Percentiles rank a stretch among this genome's conserved stretches.
Evolutionary conservation across 768 basidiomycete genomes (phyloP).

Genomic region (Mycena metata): DNA sequence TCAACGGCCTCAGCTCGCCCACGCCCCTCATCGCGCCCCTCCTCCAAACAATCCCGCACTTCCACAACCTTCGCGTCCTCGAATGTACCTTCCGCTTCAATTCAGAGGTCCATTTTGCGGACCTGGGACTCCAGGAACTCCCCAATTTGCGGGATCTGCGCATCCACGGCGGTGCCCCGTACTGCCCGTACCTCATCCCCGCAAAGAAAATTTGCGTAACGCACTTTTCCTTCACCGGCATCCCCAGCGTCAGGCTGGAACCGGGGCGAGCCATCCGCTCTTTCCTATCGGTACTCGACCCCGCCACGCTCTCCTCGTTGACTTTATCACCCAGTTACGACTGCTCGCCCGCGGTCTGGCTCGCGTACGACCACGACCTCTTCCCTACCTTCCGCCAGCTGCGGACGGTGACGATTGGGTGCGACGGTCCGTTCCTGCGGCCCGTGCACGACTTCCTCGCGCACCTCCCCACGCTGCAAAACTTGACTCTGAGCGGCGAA

Average conservation of each 20-base stretch:
- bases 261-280: constrained; percentile 1
- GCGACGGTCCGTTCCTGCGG: constrained; percentile 30
- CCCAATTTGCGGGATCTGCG: constrained; percentile 19
- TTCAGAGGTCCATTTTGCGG: constrained; percentile 20
- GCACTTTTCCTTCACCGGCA: constrained; percentile 26
- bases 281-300: constrained; percentile 28
- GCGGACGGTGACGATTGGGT: constrained; percentile 16
- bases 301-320: neutral
- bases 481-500: constrained; percentile 7
- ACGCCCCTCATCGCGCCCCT: constrained; percentile 15
- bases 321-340: constrained; percentile 24
- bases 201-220: constrained; percentile 15
- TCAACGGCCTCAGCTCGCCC: neutral
- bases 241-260: constrained; percentile 13
- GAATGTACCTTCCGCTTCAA: constrained; percentile 18
- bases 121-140: constrained; percentile 21
- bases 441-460: constrained; percentile 22
- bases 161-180: constrained; percentile 11
- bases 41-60: constrained; percentile 10
- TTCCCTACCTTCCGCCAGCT: constrained; percentile 14
- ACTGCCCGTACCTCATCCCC: neutral
- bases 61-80: constrained; percentile 19
- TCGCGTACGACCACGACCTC: constrained; percentile 17
- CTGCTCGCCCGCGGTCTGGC: constrained; percentile 30
- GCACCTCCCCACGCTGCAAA: constrained; percentile 15